These are phyloP conservation scores for Samsoniella hepiali DNA, from an alignment of 2,329 filamentous ascomycete genomes.

Conservation along the genomic window DNA sequence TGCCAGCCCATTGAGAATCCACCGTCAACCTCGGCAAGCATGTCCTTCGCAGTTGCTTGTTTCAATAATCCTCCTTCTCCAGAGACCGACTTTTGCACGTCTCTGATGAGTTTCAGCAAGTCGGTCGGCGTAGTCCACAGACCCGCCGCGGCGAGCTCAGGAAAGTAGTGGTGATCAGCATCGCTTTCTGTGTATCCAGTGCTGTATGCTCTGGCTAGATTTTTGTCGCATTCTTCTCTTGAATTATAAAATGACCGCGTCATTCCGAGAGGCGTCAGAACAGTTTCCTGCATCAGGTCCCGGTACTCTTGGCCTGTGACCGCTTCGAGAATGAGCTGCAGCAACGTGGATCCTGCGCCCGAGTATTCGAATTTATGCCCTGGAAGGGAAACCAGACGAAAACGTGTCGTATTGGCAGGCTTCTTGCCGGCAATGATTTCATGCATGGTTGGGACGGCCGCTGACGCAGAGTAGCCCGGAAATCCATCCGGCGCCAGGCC, in stretches of 20 bases:
- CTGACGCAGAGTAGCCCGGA: slow-evolving; percentile 16
- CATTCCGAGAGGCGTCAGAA: slow-evolving; percentile 21
- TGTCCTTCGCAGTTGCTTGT: slow-evolving; percentile 19
- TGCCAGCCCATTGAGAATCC: slow-evolving; percentile 23
- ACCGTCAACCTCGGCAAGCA: slow-evolving; percentile 21
- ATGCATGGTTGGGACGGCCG: slow-evolving; percentile 10
- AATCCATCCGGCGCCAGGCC: slow-evolving; percentile 19
- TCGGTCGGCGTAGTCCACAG: slow-evolving; percentile 26
- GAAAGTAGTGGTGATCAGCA: slow-evolving; percentile 14
- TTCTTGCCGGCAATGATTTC: slow-evolving; percentile 20
- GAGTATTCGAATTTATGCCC: slow-evolving; percentile 19
- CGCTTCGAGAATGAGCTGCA: slow-evolving; percentile 21
- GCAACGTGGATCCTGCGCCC: slow-evolving; percentile 20
- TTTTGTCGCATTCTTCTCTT: slow-evolving; percentile 17
- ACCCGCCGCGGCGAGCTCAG: slow-evolving; percentile 21
- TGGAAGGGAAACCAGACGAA: slow-evolving; percentile 18
- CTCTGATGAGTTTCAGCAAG: slow-evolving; percentile 23
- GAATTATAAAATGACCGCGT: slow-evolving; percentile 18
- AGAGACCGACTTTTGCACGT: slow-evolving; percentile 23
- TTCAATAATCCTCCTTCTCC: slow-evolving; percentile 20
- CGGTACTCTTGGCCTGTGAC: slow-evolving; percentile 20
- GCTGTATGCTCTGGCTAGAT: slow-evolving; percentile 19
- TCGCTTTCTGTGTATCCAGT: slow-evolving; percentile 18
- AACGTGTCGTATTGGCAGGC: slow-evolving; percentile 18
- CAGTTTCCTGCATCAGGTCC: slow-evolving; percentile 17